Evolutionary conservation across 768 basidiomycete genomes (phyloP).

Genomic region (Aureoboletus auriporus): DNA sequence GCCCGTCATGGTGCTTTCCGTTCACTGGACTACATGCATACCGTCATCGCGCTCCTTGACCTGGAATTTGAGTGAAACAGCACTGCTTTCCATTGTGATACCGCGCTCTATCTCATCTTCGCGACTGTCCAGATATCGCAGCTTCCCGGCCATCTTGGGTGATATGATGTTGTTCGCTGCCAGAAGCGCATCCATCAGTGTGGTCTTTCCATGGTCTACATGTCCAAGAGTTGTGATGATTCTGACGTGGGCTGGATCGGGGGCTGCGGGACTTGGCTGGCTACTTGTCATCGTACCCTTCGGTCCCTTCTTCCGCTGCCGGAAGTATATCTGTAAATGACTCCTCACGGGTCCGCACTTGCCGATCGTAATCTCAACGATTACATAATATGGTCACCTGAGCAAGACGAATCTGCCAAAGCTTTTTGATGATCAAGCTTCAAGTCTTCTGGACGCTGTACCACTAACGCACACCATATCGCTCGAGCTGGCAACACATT

Average conservation of each 20-base stretch:
- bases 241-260: constrained; percentile 49
- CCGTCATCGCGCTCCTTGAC: constrained; percentile 67
- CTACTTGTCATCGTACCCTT: constrained; percentile 16
- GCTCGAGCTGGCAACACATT: not conserved
- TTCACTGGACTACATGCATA: constrained; percentile 32
- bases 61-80: constrained; percentile 86
- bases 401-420: too few relatives aligned
- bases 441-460: too few relatives aligned
- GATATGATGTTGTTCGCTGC: constrained; percentile 99
- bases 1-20: constrained; percentile 30
- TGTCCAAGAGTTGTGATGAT: constrained; percentile 86
- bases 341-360: too few relatives aligned
- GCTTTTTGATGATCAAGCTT: too few relatives aligned
- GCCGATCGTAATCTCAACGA: too few relatives aligned
- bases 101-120: constrained; percentile 98
- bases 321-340: too few relatives aligned
- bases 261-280: constrained; percentile 12
- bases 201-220: constrained; percentile 96
- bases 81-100: constrained; percentile 98
- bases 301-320: too few relatives aligned
- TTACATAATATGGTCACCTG: too few relatives aligned
- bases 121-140: constrained; percentile 91
- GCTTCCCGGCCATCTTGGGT: constrained; percentile 88
- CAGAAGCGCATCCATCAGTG: constrained; percentile 90
- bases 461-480: too few relatives aligned